Conservation (phyloP, 2,329 filamentous ascomycete genomes). For the Harringtonia lauricola region DNA sequence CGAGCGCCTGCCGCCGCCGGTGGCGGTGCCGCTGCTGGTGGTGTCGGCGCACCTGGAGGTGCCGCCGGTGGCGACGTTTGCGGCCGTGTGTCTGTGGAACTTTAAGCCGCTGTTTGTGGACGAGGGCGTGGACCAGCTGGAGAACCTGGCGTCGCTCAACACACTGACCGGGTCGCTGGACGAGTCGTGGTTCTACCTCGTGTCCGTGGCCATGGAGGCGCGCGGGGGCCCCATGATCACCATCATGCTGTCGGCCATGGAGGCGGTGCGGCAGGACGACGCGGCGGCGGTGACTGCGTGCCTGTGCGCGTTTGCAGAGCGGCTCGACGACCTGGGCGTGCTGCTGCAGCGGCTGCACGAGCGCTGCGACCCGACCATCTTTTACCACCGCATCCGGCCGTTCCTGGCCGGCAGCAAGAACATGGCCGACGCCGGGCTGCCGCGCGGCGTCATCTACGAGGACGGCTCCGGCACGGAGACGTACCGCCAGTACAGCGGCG, state of each 20-base stretch:
- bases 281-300: slow-evolving; percentile 61
- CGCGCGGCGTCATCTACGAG: slow-evolving; percentile 79
- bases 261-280: slow-evolving; percentile 63
- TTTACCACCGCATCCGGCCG: slow-evolving; percentile 92
- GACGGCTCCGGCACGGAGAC: slow-evolving; percentile 56
- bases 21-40: slow-evolving; percentile 72
- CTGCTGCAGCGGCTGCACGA: slow-evolving; percentile 88
- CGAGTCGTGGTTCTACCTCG: slow-evolving; percentile 97
- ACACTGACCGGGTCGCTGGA: slow-evolving; percentile 93
- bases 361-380: slow-evolving; percentile 85
- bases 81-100: slow-evolving; percentile 89
- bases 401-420: slow-evolving; percentile 96
- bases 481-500: slow-evolving; percentile 81
- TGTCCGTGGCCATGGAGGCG: slow-evolving; percentile 92
- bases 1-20: slow-evolving; percentile 66
- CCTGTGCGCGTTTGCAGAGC: slow-evolving; percentile 75
- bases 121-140: slow-evolving; percentile 70
- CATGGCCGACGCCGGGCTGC: slow-evolving; percentile 86
- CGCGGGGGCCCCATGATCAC: slow-evolving; percentile 79
- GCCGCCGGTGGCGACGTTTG: slow-evolving; percentile 88
- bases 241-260: slow-evolving; percentile 79
- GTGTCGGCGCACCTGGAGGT: slow-evolving; percentile 72
- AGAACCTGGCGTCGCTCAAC: slow-evolving; percentile 77
- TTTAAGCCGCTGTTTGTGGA: slow-evolving; percentile 83
- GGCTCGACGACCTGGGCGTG: slow-evolving; percentile 70